These are phyloP conservation scores for Paraglomus brasilianum DNA, from an alignment of 192 early-diverging fungal genomes.

Conservation along the genomic window DNA sequence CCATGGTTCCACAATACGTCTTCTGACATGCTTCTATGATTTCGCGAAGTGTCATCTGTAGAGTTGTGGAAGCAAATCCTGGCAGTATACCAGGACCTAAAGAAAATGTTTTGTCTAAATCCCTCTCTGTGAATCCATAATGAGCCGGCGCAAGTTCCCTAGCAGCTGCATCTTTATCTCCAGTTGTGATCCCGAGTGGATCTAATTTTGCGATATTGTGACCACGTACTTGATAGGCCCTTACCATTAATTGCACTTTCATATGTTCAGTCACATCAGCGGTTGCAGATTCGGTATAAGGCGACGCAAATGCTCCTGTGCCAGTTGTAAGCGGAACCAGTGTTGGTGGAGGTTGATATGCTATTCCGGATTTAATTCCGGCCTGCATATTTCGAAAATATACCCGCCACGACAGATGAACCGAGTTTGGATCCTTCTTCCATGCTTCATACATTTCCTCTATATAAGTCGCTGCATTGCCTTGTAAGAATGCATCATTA, in stretches of 20 bases:
- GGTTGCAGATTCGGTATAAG: slow-evolving; percentile 36
- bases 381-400: slow-evolving; percentile 87
- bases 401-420: slow-evolving; percentile 94
- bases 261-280: slow-evolving; percentile 91
- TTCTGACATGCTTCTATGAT: slow-evolving; percentile 78
- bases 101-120: slow-evolving; percentile 88
- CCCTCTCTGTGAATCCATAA: slow-evolving; percentile 94
- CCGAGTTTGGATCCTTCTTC: slow-evolving; percentile 82
- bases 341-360: slow-evolving; percentile 81
- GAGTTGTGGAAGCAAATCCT: slow-evolving; percentile 69
- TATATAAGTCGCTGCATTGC: slow-evolving; percentile 82
- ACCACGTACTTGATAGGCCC: slow-evolving; percentile 95
- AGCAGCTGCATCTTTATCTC: slow-evolving; percentile 55
- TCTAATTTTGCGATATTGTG: slow-evolving; percentile 96
- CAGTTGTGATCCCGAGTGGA: slow-evolving; percentile 81
- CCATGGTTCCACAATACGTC: slow-evolving; percentile 93
- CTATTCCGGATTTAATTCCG: slow-evolving; percentile 61
- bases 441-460: slow-evolving; percentile 97
- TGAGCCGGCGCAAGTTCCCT: slow-evolving; percentile 82
- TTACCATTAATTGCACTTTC: slow-evolving; percentile 95
- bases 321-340: slow-evolving; percentile 50
- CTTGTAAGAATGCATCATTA: slow-evolving; percentile 83
- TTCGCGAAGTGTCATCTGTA: slow-evolving; percentile 85
- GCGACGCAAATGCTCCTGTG: slow-evolving; percentile 35
- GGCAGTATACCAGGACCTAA: slow-evolving; percentile 95